These are phyloP conservation scores for Populus hybrid DNA, from an alignment of 441 rosid species.

Conservation along the genomic window DNA sequence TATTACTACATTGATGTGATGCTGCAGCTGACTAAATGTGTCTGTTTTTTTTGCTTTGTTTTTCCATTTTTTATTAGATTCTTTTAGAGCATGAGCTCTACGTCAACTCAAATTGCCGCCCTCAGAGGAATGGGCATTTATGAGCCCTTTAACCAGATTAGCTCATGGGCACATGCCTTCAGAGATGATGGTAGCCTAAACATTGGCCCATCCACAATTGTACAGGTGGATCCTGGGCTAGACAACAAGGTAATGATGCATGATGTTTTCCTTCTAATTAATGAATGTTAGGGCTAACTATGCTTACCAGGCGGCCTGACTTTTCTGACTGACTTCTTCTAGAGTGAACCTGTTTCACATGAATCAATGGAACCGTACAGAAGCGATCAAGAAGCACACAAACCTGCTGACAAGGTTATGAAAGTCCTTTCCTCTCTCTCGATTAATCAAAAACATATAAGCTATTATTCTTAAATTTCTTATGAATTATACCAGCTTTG, in stretches of 20 bases:
- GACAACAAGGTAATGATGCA: conserved; percentile 46
- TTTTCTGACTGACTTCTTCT: conserved; percentile 20
- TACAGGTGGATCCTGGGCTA: conserved; percentile 39
- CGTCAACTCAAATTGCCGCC: conserved; percentile 50
- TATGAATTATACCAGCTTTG: background rate
- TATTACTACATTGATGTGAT: background rate
- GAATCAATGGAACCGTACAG: conserved; percentile 42
- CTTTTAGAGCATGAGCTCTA: conserved; percentile 45
- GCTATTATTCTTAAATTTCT: background rate
- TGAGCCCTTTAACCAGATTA: conserved; percentile 65
- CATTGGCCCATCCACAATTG: conserved; percentile 48
- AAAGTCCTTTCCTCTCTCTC: conserved; percentile 5
- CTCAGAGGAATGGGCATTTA: conserved; percentile 58
- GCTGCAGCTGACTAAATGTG: conserved; percentile 2
- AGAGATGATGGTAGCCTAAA: conserved; percentile 42
- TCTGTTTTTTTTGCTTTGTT: background rate
- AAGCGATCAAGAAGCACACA: conserved; percentile 52
- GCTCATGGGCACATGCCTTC: conserved; percentile 57
- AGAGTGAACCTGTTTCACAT: conserved; percentile 43
- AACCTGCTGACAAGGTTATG: conserved; percentile 48
- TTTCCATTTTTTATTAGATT: background rate
- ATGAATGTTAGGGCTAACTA: conserved; percentile 8
- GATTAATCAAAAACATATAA: background rate
- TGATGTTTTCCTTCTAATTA: conserved; percentile 5
- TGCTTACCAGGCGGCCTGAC: background rate